Evolutionary conservation across 192 early-diverging fungal species (phyloP), one percentile per base, ranked within the genome.

Genomic region (Physocladia obscura): DNA sequence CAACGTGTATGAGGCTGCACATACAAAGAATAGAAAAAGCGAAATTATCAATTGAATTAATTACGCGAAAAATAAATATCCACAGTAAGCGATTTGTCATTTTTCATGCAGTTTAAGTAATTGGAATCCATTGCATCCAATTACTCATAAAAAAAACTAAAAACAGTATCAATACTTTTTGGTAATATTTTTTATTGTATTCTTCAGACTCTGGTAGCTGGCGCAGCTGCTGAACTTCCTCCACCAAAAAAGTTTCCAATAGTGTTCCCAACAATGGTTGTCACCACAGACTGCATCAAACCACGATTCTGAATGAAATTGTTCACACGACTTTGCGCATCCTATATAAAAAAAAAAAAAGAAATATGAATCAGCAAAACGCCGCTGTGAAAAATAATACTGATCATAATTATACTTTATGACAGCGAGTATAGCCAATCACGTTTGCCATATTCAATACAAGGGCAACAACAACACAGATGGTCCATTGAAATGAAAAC

Each of bases 401-500:
- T n/a, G n/a, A n/a, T n/a, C n/a, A n/a, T 22, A 3, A 22, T 15
- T 54, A 13, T 71, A 81, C 94, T 84, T 94, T 95, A 71, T 98
- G 93, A 70, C 96, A 98, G 49, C 92, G 88, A 30, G 93, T 93
- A 71, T 97, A 98, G 13, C 95, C 97, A 62, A 94, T 78, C 40
- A 98, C 89, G 73, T 99, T 99, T 27, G 97, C 93, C 48, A 88
- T 76, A 76, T 91, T 94, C 74, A 99, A 79, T 2, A 87, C 59
- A 34, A 99, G 76, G 0, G 93, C 95, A 13, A 99, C 89, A 15
- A 90, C 82, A 0, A 93, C 89, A 64, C 98, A 89, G 22, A 96
- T 78, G 21, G 95, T 75, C 94, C 94, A 98, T 51, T 81, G 83
- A 64, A 92, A 81, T 39, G 85, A 85, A 61, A 95, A 74, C 13